Percentiles rank a stretch among this genome's conserved stretches.
These are phyloP conservation scores for Carex myosuroides DNA, from an alignment of 176 grass and related monocot species.

Conservation along the genomic window DNA sequence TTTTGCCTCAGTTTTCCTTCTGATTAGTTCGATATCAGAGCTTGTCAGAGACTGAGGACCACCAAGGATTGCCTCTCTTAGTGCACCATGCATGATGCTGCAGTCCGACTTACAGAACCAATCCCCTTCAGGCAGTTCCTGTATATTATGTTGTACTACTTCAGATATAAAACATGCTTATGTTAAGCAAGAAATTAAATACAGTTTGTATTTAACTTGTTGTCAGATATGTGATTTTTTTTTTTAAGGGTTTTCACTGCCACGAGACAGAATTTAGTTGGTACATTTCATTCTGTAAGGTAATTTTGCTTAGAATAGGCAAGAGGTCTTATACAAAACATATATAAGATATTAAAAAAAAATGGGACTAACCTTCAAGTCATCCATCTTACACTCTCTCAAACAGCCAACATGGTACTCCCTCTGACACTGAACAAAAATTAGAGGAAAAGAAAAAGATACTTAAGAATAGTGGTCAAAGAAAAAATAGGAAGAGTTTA, in stretches of 20 bases:
- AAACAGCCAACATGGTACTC: slow-evolving; percentile 95
- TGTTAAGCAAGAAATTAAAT: not conserved
- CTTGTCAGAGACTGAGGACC: slow-evolving; percentile 34
- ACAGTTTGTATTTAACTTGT: not conserved
- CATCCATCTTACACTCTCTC: slow-evolving; percentile 57
- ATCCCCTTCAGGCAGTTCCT: slow-evolving; percentile 86
- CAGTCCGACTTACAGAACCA: slow-evolving; percentile 76
- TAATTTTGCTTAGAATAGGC: not conserved
- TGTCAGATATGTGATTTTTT: not conserved
- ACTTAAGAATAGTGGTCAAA: slow-evolving; percentile 9
- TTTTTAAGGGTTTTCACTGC: not conserved
- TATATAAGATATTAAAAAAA: not conserved
- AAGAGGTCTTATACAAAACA: not conserved
- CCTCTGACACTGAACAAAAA: slow-evolving; percentile 78
- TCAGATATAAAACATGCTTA: not conserved
- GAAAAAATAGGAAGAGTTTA: not conserved
- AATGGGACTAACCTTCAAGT: slow-evolving; percentile 48
- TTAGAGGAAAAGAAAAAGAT: slow-evolving; percentile 13
- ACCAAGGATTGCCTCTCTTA: slow-evolving; percentile 53
- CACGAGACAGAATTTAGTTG: not conserved
- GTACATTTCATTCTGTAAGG: not conserved
- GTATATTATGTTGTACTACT: slow-evolving; percentile 18
- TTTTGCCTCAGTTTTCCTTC: slow-evolving; percentile 50
- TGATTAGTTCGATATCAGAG: slow-evolving; percentile 59
- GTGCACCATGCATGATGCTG: slow-evolving; percentile 40